phyloP scores from a whole-genome alignment of 495 filamentous ascomycete species.

The Hypoxylon perforatum region DNA sequence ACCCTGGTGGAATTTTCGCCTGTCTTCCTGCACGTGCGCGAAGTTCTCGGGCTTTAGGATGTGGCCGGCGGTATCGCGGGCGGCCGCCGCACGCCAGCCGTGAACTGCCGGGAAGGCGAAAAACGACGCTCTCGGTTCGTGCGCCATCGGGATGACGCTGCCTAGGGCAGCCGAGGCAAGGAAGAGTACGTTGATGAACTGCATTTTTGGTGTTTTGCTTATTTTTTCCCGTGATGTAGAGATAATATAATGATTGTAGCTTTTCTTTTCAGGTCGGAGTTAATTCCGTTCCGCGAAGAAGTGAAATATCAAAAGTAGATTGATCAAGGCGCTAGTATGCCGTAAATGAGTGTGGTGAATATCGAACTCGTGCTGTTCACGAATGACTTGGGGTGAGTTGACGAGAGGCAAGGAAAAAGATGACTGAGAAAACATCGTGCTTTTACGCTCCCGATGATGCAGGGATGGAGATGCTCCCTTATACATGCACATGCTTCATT shows the following conservation, averaged over 20 bases:
- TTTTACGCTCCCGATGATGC: neutral
- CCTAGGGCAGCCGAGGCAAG: conserved; percentile 24
- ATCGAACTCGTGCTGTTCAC: conserved; percentile 30
- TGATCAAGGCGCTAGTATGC: conserved; percentile 6
- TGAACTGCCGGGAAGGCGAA: neutral
- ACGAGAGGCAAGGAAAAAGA: conserved; percentile 25
- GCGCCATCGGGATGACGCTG: conserved; percentile 26
- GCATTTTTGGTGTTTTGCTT: conserved; percentile 17
- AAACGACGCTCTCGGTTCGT: neutral
- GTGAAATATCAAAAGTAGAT: neutral
- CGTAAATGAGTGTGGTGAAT: conserved; percentile 33
- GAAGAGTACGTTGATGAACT: conserved; percentile 32
- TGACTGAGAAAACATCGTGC: neutral
- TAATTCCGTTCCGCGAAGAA: neutral
- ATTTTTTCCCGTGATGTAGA: neutral
- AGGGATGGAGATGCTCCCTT: conserved; percentile 2
- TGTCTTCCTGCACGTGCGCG: conserved; percentile 35
- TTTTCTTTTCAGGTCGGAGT: too few species aligned
- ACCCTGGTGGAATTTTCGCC: conserved; percentile 19
- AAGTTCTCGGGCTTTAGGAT: conserved; percentile 31
- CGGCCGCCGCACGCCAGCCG: conserved; percentile 11
- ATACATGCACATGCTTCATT: conserved; percentile 14
- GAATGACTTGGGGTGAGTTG: conserved; percentile 37
- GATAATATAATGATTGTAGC: neutral
- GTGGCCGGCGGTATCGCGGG: conserved; percentile 14